phyloP scores from a whole-genome alignment of 768 basidiomycete species.

The Suillus lakei region DNA sequence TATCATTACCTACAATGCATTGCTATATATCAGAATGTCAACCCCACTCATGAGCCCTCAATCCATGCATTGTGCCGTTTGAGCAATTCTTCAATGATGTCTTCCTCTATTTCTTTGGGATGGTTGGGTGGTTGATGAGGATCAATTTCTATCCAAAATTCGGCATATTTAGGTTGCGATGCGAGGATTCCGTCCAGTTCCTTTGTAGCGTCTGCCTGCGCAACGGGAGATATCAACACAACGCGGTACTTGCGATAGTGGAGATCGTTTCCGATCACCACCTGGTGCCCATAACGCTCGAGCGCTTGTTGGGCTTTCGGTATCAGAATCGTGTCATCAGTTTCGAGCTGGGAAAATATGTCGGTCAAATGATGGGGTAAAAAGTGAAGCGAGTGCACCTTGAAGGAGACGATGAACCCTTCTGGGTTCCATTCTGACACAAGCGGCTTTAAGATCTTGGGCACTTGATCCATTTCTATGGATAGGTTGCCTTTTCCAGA shows the following conservation, averaged over 20 bases:
- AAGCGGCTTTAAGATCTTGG: slow-evolving; percentile 92
- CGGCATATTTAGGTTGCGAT: slow-evolving; percentile 42
- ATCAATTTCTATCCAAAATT: slow-evolving; percentile 71
- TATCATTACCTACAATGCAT: slow-evolving; percentile 2
- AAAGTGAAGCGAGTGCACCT: slow-evolving; percentile 53
- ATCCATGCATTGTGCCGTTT: slow-evolving; percentile 78
- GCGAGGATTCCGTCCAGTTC: slow-evolving; percentile 23
- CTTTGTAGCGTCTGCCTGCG: slow-evolving; percentile 14
- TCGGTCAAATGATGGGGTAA: neutral
- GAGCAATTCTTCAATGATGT: slow-evolving; percentile 81
- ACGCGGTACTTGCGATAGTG: slow-evolving; percentile 90
- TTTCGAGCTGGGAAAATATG: slow-evolving; percentile 75
- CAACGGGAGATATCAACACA: slow-evolving; percentile 76
- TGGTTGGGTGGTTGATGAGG: slow-evolving; percentile 36
- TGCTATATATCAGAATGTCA: neutral
- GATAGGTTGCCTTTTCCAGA: slow-evolving; percentile 92
- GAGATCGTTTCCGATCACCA: slow-evolving; percentile 97
- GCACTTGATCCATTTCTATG: slow-evolving; percentile 99
- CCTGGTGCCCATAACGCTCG: slow-evolving; percentile 94
- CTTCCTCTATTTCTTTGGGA: slow-evolving; percentile 88
- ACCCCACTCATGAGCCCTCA: slow-evolving; percentile 9
- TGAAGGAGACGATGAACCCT: slow-evolving; percentile 96
- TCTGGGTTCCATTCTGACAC: slow-evolving; percentile 93
- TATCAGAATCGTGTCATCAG: slow-evolving; percentile 79
- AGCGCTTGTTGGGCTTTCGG: slow-evolving; percentile 91